A percentile compares a stretch with the other conserved stretches of the same genome.
These are phyloP conservation scores for Candida michaelii DNA, from an alignment of 805 yeast genomes.

Conservation along the genomic window DNA sequence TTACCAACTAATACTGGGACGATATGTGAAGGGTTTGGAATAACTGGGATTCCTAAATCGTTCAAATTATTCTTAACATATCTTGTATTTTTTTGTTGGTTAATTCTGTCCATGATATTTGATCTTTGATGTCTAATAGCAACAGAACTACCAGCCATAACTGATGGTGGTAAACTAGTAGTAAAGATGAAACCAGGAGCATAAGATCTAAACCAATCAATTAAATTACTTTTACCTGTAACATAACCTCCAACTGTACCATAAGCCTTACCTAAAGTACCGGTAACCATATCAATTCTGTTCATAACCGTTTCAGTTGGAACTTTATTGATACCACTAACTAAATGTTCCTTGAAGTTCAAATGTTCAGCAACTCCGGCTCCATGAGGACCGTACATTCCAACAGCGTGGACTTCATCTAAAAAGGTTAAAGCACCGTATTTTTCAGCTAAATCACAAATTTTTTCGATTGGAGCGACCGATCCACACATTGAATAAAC, in stretches of 20 bases:
- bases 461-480: conserved; percentile 86
- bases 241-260: conserved; percentile 98
- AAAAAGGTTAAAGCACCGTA: conserved; percentile 96
- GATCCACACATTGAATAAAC: conserved; percentile 99
- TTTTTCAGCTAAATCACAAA: conserved; percentile 94
- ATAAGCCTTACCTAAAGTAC: conserved; percentile 95
- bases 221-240: conserved; percentile 78
- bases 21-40: conserved; percentile 96
- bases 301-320: conserved; percentile 64
- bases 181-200: conserved; percentile 98
- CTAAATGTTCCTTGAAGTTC: conserved; percentile 80
- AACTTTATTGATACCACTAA: conserved; percentile 55
- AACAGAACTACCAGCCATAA: conserved; percentile 91
- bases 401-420: conserved; percentile 99
- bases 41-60: conserved; percentile 83
- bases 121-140: conserved; percentile 84
- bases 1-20: conserved; percentile 95
- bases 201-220: conserved; percentile 94
- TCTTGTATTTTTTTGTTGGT: conserved; percentile 81
- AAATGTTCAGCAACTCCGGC: conserved; percentile 99
- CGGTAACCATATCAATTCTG: conserved; percentile 94
- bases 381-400: conserved; percentile 98
- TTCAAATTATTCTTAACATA: conserved; percentile 76
- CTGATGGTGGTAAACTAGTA: conserved; percentile 94
- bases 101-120: conserved; percentile 72